These are phyloP conservation scores for Arthrinium phaeospermum DNA, from an alignment of 2,329 filamentous ascomycete genomes.

Conservation along the genomic window DNA sequence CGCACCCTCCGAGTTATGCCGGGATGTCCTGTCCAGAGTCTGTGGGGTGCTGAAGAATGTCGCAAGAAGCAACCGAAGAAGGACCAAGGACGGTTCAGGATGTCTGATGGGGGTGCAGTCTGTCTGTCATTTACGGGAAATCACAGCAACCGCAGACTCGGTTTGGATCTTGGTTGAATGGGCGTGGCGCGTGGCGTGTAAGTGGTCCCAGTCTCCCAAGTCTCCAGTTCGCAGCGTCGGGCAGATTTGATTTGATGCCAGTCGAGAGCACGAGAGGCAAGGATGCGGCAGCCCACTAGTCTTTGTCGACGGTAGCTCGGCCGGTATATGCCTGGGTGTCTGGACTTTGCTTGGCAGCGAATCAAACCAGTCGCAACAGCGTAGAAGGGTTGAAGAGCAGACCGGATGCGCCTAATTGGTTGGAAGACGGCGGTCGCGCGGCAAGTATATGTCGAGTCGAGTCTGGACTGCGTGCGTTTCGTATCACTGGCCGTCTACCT, in stretches of 20 bases:
- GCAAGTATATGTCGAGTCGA: neutral
- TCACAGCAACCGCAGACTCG: neutral
- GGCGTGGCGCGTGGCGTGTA: constrained; percentile 17
- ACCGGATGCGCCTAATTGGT: neutral
- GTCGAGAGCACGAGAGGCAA: neutral
- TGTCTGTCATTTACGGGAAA: constrained; percentile 10
- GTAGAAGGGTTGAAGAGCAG: neutral
- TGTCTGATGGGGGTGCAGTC: neutral
- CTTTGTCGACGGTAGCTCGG: neutral
- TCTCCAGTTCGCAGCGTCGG: neutral
- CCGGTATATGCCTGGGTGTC: neutral
- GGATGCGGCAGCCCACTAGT: neutral
- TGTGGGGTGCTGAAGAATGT: neutral
- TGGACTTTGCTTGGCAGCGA: constrained; percentile 2
- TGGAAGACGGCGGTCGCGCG: neutral
- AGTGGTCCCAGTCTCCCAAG: neutral
- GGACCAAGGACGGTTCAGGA: neutral
- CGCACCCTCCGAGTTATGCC: neutral
- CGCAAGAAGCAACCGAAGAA: neutral
- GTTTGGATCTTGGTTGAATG: neutral
- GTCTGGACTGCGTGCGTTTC: neutral
- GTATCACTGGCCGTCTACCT: neutral
- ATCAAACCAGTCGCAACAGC: neutral
- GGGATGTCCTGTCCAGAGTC: neutral
- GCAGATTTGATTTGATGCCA: constrained; percentile 1